These are phyloP conservation scores for Beverwykella pulmonaria DNA, from an alignment of 495 filamentous ascomycete species.

Conservation along the genomic window DNA sequence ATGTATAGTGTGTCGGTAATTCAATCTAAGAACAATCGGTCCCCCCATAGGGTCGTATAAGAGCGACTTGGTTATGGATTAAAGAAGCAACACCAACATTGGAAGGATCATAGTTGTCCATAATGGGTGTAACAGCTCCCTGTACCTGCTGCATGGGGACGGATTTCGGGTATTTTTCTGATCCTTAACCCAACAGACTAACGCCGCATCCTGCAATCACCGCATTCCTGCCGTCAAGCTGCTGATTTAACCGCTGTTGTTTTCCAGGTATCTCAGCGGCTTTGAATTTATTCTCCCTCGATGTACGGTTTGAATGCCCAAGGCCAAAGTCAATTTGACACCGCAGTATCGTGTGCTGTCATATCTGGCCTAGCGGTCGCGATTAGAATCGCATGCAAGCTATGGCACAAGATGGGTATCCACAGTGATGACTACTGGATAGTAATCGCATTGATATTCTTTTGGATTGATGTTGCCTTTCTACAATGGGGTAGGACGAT, in stretches of 20 bases:
- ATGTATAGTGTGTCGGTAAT: too few species aligned
- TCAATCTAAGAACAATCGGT: too few species aligned
- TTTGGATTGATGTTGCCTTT: neutral
- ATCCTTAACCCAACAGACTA: too few species aligned
- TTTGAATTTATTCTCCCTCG: neutral
- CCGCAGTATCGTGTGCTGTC: neutral
- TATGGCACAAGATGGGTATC: constrained; percentile 13
- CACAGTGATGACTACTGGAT: constrained; percentile 23
- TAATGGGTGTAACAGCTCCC: too few species aligned
- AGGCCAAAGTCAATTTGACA: neutral
- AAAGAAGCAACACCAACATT: too few species aligned
- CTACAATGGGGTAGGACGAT: constrained; percentile 8
- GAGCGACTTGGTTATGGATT: too few species aligned
- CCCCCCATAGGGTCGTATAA: too few species aligned
- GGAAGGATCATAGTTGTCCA: too few species aligned
- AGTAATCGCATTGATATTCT: neutral
- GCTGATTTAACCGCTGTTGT: neutral
- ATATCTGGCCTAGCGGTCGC: neutral
- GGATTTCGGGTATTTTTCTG: too few species aligned
- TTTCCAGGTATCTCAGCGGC: neutral
- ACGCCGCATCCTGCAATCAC: neutral
- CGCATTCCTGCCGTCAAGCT: neutral
- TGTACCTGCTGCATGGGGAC: too few species aligned
- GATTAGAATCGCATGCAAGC: constrained; percentile 11
- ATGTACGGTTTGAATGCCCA: constrained; percentile 9